Base-by-base conservation (phyloP, 768 basidiomycete species). In the Pleurotus pulmonarius region DNA sequence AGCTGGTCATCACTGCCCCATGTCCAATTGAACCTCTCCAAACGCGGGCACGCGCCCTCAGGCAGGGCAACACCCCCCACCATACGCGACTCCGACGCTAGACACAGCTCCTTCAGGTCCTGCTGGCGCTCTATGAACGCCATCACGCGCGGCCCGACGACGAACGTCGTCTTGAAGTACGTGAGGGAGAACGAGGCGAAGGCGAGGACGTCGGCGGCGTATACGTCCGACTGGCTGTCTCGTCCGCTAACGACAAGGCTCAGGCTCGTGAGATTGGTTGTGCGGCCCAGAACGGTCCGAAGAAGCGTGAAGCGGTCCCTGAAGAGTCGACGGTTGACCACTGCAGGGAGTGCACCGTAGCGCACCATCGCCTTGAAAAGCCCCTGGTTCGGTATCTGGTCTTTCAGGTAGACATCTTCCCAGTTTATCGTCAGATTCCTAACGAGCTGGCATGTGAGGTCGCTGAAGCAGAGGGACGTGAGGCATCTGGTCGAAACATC, bases 381-480 rank as follows among this genome's bases (percentile, higher is more conserved):
- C 26, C 51, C 51, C 5, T 25, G 51, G n/a, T 39, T 38, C 16
- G 51, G 38, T 12, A 53, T 53, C 26, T 53, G 37, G 18, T 53
- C 37, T 29, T 53, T 40, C 38, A 53, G 37, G 18, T 37, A 41
- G 4, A 53, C 39, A 25, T 25, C 39, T 20, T 53, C 39, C 51
- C 51, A 53, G 15, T 25, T 24, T 16, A 53, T 41, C 16, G 25
- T 24, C 13, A 53, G 51, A n/a, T 11, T 13, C 22, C 16, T n/a
- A 41, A 53, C 51, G 51, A 53, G 26, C 51, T 40, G 39, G 51
- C 39, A 53, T n/a, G 51, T 18, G 4, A 18, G 18, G 39, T 53
- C 51, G 22, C 41, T 53, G 18, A 53, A 53, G 39, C 51, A 53
- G 39, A 53, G 24, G n/a, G 51, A 40, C 5, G 51, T 53, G 26